Evolutionary conservation across 2,329 filamentous ascomycete species (phyloP).

Genomic region (Sclerotinia nivalis): DNA sequence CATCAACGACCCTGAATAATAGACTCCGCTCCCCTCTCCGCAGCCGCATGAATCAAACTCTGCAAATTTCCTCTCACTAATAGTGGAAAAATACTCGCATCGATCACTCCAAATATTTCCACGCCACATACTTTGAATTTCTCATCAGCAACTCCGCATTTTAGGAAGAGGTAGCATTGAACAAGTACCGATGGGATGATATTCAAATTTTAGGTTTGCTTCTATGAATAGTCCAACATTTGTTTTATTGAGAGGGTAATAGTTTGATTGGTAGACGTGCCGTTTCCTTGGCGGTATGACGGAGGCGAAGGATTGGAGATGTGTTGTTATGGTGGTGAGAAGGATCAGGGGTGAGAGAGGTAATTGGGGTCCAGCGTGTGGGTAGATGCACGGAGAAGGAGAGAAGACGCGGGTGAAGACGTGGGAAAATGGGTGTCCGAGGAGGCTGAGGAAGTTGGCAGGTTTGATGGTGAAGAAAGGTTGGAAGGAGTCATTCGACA

Average conservation of each 20-base stretch:
- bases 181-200: conserved; percentile 23
- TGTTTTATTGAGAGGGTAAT: neutral
- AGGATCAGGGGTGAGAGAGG: conserved; percentile 42
- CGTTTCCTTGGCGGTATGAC: neutral
- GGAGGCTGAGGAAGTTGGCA: neutral
- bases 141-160: conserved; percentile 15
- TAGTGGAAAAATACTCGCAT: conserved; percentile 21
- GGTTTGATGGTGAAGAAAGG: neutral
- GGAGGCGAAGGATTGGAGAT: conserved; percentile 10
- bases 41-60: conserved; percentile 22
- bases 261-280: neutral
- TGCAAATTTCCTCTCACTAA: conserved; percentile 19
- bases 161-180: neutral
- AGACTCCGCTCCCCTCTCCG: conserved; percentile 16
- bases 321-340: neutral
- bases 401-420: conserved; percentile 54
- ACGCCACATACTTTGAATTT: conserved; percentile 24
- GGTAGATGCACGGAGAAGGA: conserved; percentile 40
- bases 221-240: neutral
- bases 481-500: neutral
- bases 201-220: neutral
- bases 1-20: neutral
- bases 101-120: conserved; percentile 15
- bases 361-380: conserved; percentile 47
- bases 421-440: conserved; percentile 51